Percentiles rank a stretch among this genome's conserved stretches.
phyloP scores from a whole-genome alignment of 2,329 filamentous ascomycete genomes.

The Pseudocercospora ulei region DNA sequence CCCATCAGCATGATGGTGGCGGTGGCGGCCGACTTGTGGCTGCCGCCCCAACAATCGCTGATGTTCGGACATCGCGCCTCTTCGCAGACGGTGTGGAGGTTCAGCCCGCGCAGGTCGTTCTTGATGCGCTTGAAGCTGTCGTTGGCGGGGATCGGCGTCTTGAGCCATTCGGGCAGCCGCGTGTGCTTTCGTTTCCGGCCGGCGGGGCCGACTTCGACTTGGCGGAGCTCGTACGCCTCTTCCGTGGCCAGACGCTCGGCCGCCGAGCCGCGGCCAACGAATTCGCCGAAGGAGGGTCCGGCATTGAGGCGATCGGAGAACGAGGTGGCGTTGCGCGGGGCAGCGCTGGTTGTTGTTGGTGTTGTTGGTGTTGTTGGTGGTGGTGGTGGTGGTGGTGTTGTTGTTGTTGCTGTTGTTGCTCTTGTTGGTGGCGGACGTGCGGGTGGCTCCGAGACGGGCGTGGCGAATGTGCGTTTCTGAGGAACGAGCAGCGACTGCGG shows the following conservation, averaged over 20 bases:
- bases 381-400: too few species aligned
- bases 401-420: too few species aligned
- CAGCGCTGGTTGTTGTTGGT: slow-evolving; percentile 29
- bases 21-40: slow-evolving; percentile 77
- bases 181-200: slow-evolving; percentile 57
- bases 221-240: slow-evolving; percentile 53
- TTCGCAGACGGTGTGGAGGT: slow-evolving; percentile 92
- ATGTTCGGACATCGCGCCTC: slow-evolving; percentile 97
- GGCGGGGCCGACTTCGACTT: slow-evolving; percentile 51
- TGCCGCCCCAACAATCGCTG: slow-evolving; percentile 93
- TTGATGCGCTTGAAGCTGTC: slow-evolving; percentile 93
- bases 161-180: slow-evolving; percentile 84
- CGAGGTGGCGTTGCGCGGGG: slow-evolving; percentile 41
- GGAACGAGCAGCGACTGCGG: slow-evolving; percentile 23
- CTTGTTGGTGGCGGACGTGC: too few species aligned
- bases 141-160: slow-evolving; percentile 81
- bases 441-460: slow-evolving; percentile 29
- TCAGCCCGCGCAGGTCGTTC: slow-evolving; percentile 77
- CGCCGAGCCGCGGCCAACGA: slow-evolving; percentile 43
- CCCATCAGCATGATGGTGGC: slow-evolving; percentile 99
- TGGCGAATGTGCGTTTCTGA: slow-evolving; percentile 39
- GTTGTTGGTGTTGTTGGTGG: slow-evolving; percentile 35
- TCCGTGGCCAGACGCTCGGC: slow-evolving; percentile 37
- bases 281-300: slow-evolving; percentile 56
- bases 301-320: slow-evolving; percentile 56